Conservation (phyloP, 495 filamentous ascomycete species). For the Apodospora peruviana region DNA sequence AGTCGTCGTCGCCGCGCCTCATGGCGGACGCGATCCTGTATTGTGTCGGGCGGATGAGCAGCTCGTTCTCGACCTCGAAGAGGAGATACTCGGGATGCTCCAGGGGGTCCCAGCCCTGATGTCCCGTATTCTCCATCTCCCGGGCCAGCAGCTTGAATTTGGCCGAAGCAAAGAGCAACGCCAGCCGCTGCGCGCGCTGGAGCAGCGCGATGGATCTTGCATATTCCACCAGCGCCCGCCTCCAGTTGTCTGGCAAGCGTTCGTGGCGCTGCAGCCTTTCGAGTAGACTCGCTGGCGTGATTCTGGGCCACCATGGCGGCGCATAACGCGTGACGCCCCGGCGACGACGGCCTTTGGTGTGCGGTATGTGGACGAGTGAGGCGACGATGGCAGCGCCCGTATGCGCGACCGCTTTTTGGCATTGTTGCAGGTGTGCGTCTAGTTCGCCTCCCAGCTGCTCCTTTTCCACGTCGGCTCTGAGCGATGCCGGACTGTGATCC, state of each 20-base stretch:
- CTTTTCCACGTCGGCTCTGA: too few relatives aligned
- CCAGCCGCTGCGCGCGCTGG: conserved; percentile 36
- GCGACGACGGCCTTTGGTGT: too few relatives aligned
- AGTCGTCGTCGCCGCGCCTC: conserved; percentile 38
- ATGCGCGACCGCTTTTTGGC: too few relatives aligned
- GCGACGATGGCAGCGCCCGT: too few relatives aligned
- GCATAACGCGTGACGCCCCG: too few relatives aligned
- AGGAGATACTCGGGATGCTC: conserved; percentile 53
- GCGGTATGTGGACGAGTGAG: too few relatives aligned
- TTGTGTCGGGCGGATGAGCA: conserved; percentile 60
- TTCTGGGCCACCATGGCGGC: conserved; percentile 17
- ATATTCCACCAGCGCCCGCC: conserved; percentile 27
- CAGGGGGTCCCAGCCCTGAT: conserved; percentile 49
- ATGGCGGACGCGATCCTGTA: conserved; percentile 52
- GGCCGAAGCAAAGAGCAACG: too few relatives aligned
- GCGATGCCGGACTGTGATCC: too few relatives aligned
- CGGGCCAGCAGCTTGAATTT: conserved; percentile 20
- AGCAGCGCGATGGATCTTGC: conserved; percentile 27
- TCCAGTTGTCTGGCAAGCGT: conserved; percentile 25
- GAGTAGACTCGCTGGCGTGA: conserved; percentile 32
- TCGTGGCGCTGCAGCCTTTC: conserved; percentile 30
- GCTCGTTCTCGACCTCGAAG: conserved; percentile 57
- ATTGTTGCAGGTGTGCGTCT: too few relatives aligned
- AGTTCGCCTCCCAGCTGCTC: too few relatives aligned
- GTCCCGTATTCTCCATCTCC: conserved; percentile 49